These are phyloP conservation scores for Naematelia encephala DNA, from an alignment of 768 basidiomycete genomes.

Conservation along the genomic window DNA sequence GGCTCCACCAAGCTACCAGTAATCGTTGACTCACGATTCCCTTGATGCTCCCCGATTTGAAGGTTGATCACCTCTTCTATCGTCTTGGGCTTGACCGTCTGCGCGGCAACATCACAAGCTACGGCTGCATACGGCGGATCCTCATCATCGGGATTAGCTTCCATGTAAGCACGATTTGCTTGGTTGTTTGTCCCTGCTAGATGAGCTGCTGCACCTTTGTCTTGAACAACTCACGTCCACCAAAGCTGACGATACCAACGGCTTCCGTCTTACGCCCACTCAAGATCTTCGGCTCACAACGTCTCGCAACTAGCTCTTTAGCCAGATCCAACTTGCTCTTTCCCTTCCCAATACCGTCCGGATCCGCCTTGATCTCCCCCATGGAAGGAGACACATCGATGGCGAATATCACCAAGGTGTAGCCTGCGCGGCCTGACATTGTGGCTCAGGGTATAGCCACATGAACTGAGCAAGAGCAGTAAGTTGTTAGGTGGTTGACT, in stretches of 20 bases:
- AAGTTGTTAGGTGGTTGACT: neutral
- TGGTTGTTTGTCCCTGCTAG: constrained; percentile 48
- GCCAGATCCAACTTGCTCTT: constrained; percentile 77
- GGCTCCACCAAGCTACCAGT: neutral
- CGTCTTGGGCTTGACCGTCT: constrained; percentile 47
- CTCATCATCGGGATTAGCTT: constrained; percentile 39
- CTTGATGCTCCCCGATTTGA: constrained; percentile 39
- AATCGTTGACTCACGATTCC: constrained; percentile 43
- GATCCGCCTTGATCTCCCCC: constrained; percentile 62
- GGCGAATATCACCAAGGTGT: constrained; percentile 59
- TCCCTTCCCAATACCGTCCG: constrained; percentile 56
- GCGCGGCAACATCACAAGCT: constrained; percentile 42
- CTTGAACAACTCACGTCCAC: constrained; percentile 59
- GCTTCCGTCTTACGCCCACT: constrained; percentile 89
- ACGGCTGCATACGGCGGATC: constrained; percentile 39
- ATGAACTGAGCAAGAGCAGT: neutral
- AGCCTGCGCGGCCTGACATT: constrained; percentile 40
- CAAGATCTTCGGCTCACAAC: constrained; percentile 92
- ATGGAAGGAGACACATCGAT: constrained; percentile 85
- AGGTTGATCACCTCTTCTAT: constrained; percentile 45
- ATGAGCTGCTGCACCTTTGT: neutral
- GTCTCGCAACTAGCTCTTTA: constrained; percentile 81
- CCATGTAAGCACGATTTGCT: constrained; percentile 33
- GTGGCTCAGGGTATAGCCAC: neutral
- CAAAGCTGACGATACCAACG: constrained; percentile 83